Evolutionary conservation across 768 basidiomycete genomes (phyloP).

Genomic region (Mycena maculata): DNA sequence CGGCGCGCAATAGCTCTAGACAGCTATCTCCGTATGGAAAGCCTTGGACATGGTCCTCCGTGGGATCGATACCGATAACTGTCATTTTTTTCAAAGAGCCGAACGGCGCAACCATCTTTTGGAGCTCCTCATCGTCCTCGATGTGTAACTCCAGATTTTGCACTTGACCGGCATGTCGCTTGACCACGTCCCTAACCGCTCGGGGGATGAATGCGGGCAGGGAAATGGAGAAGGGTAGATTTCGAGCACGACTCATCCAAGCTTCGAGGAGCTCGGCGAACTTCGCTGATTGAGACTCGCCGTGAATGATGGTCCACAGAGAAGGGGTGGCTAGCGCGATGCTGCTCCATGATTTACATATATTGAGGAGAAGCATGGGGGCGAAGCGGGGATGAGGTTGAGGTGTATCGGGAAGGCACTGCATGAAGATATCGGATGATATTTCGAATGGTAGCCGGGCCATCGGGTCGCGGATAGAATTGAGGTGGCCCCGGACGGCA

Average conservation of each 20-base stretch:
- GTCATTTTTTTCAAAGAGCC: too few relatives aligned
- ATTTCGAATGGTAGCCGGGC: background rate
- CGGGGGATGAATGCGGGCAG: background rate
- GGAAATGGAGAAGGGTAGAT: background rate
- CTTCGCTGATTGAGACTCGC: too few relatives aligned
- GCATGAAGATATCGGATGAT: background rate
- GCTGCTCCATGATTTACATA: background rate
- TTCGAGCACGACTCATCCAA: background rate
- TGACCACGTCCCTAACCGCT: too few relatives aligned
- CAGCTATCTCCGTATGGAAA: too few relatives aligned
- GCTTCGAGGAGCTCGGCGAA: background rate
- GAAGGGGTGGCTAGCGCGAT: background rate
- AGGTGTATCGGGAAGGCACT: background rate
- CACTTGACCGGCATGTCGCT: too few relatives aligned
- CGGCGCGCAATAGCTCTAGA: too few relatives aligned
- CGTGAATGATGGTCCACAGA: background rate
- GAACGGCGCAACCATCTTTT: too few relatives aligned
- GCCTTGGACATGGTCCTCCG: too few relatives aligned
- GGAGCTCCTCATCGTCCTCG: too few relatives aligned
- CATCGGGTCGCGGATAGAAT: background rate
- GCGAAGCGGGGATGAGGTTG: background rate
- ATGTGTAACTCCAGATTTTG: too few relatives aligned
- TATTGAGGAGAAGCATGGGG: background rate
- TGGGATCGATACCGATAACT: too few relatives aligned
- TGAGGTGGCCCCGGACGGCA: background rate